Evolutionary conservation across 1,139 yeast species (phyloP).

Genomic region (Yarrowia galli): DNA sequence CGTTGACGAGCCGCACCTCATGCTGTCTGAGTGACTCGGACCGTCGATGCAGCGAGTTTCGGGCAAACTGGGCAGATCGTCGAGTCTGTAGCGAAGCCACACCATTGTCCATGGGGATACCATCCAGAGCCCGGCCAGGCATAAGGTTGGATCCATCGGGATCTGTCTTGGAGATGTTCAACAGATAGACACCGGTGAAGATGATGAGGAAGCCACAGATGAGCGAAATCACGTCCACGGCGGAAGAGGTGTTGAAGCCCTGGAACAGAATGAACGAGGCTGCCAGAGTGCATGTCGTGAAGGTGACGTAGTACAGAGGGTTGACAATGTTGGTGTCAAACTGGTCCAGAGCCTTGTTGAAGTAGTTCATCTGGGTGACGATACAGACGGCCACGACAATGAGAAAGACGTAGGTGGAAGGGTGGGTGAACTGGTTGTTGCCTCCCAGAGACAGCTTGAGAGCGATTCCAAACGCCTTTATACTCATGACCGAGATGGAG

Average conservation of each 20-base stretch:
- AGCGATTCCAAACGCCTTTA: slow-evolving; percentile 94
- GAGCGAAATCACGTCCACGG: slow-evolving; percentile 83
- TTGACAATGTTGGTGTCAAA: slow-evolving; percentile 92
- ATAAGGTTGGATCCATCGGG: slow-evolving; percentile 58
- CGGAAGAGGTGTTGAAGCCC: slow-evolving; percentile 85
- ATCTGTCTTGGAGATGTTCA: slow-evolving; percentile 78
- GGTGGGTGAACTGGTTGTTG: slow-evolving; percentile 86
- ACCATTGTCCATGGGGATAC: slow-evolving; percentile 84
- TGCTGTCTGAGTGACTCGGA: slow-evolving; percentile 48
- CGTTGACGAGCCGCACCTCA: slow-evolving; percentile 46
- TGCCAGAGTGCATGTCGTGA: slow-evolving; percentile 84
- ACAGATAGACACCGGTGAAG: slow-evolving; percentile 83
- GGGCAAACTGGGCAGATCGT: slow-evolving; percentile 57
- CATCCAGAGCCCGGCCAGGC: slow-evolving; percentile 68
- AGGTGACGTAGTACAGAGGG: slow-evolving; percentile 89
- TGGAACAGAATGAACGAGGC: slow-evolving; percentile 88
- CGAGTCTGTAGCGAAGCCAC: slow-evolving; percentile 81
- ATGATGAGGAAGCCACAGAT: slow-evolving; percentile 87
- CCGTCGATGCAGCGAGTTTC: slow-evolving; percentile 53
- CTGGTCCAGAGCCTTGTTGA: slow-evolving; percentile 91
- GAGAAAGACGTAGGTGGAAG: slow-evolving; percentile 83
- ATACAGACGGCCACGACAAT: slow-evolving; percentile 82
- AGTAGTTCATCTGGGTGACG: slow-evolving; percentile 89
- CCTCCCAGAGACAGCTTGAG: slow-evolving; percentile 84
- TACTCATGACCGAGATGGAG: slow-evolving; percentile 88